Conservation (phyloP, 345 rosid genomes). For the Syzygium oleosum region DNA sequence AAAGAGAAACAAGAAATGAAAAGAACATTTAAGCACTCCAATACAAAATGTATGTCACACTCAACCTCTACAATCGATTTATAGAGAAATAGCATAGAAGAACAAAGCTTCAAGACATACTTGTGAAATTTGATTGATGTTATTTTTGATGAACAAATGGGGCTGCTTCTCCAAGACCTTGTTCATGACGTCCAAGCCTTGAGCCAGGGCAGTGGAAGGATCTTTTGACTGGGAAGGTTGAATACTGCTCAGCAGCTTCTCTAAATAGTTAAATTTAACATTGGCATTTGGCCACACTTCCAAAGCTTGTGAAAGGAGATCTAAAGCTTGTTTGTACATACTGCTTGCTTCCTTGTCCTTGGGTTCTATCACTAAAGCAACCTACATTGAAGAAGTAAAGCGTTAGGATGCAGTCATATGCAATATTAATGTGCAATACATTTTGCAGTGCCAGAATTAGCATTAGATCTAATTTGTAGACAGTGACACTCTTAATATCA, state of each 20-base stretch:
- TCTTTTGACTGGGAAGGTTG: slow-evolving; percentile 96
- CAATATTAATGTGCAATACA: neutral
- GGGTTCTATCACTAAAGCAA: slow-evolving; percentile 98
- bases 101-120: slow-evolving; percentile 23
- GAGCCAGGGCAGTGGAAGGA: slow-evolving; percentile 94
- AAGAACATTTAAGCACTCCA: neutral
- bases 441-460: neutral
- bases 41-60: neutral
- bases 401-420: neutral
- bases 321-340: slow-evolving; percentile 93
- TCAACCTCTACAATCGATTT: neutral
- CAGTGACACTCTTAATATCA: neutral
- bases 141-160: slow-evolving; percentile 84
- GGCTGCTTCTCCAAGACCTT: slow-evolving; percentile 97
- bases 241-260: slow-evolving; percentile 73
- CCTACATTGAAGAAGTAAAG: slow-evolving; percentile 32
- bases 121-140: slow-evolving; percentile 87
- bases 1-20: slow-evolving; percentile 2
- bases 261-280: slow-evolving; percentile 94
- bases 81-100: neutral
- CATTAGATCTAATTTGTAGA: neutral
- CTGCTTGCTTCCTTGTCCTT: slow-evolving; percentile 89
- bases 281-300: slow-evolving; percentile 99
- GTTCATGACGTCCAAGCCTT: slow-evolving; percentile 99
- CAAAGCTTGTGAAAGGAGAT: slow-evolving; percentile 87